These are phyloP conservation scores for Triglochin maritima DNA, from an alignment of 106 monocot species.

Conservation along the genomic window DNA sequence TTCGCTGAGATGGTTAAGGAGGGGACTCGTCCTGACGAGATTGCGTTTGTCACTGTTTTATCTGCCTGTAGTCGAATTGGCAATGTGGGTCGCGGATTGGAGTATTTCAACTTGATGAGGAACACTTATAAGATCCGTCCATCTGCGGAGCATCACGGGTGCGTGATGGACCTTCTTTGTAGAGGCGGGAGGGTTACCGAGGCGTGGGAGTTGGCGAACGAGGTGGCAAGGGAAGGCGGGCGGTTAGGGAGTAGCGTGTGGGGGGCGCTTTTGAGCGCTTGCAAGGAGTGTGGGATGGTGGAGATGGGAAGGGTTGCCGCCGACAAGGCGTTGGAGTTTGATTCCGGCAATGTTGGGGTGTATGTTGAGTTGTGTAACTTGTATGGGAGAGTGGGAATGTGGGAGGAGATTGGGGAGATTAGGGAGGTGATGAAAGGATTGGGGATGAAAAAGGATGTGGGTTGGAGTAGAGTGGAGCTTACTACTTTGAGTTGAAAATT, in stretches of 20 bases:
- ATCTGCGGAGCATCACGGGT: conserved; percentile 44
- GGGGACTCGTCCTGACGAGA: conserved; percentile 34
- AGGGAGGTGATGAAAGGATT: conserved; percentile 40
- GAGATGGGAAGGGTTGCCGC: conserved; percentile 31
- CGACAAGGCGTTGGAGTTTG: conserved; percentile 35
- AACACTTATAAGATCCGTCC: conserved; percentile 19
- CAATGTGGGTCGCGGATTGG: conserved; percentile 27
- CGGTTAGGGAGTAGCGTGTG: conserved; percentile 24
- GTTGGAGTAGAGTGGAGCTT: conserved; percentile 26
- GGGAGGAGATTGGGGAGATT: conserved; percentile 41
- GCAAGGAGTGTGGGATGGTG: conserved; percentile 34
- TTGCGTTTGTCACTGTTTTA: conserved; percentile 42
- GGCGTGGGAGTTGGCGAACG: conserved; percentile 38
- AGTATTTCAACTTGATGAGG: conserved; percentile 34
- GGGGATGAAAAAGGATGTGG: conserved; percentile 44
- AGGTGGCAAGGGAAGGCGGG: conserved; percentile 5
- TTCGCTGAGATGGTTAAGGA: conserved; percentile 43
- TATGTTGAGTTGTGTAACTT: conserved; percentile 53
- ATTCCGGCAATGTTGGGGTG: conserved; percentile 38
- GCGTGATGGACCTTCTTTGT: conserved; percentile 55
- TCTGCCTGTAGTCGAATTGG: conserved; percentile 50
- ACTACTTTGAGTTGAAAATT: background rate
- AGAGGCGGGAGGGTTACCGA: conserved; percentile 39
- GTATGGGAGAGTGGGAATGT: conserved; percentile 49
- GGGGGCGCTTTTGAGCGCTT: conserved; percentile 46